Evolutionary conservation across 805 yeast species (phyloP), one percentile per base, ranked within the genome.

Genomic region (Jamesozyma spencerorum): DNA sequence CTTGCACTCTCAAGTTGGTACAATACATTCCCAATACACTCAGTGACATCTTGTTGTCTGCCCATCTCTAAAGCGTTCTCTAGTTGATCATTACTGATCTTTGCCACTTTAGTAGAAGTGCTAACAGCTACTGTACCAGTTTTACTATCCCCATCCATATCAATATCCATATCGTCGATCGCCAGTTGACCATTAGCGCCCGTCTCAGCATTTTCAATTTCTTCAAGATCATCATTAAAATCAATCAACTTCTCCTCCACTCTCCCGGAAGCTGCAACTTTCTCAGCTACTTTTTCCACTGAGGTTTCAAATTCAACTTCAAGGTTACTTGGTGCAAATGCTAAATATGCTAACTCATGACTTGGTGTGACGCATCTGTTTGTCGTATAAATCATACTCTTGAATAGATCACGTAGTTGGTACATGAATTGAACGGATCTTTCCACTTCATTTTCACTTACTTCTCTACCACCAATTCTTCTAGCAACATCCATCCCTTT

Each of bases 41-140:
- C 98, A 0, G 97, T 87, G 15, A 92, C 97, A 66, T 92, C 98
- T 59, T 92, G 98, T 58, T 92, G 98, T 48, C 94, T 70, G 2
- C 96, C 95, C 54, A 80, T 69, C 54, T 85, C 88, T 39, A 81
- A 68, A 0, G 92, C 79, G 51, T 79, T 74, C 42, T 77, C 87
- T 62, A 82, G 72, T 53, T 81, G 86, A 46, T 79, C 84, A 3
- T 76, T 63, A 37, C 63, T 61, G 14, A 64, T 60, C 31, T 57
- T 58, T 0, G 65, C 66, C 7, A 57, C 55, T 18, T 55, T 46
- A 5, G 58, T 55, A 1, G 60, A 49, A 6, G 54, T 27, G 4
- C 42, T 38, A 6, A 46, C 36, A 4, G 39, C 50, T 18, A 7
- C 11, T 3, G 20, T 10, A 12, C 34, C 31, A 1, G 22, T 18